Evolutionary conservation across 306 rosid genomes (phyloP), one percentile per base, ranked within the genome.

Genomic region (Cucumis hystrix): DNA sequence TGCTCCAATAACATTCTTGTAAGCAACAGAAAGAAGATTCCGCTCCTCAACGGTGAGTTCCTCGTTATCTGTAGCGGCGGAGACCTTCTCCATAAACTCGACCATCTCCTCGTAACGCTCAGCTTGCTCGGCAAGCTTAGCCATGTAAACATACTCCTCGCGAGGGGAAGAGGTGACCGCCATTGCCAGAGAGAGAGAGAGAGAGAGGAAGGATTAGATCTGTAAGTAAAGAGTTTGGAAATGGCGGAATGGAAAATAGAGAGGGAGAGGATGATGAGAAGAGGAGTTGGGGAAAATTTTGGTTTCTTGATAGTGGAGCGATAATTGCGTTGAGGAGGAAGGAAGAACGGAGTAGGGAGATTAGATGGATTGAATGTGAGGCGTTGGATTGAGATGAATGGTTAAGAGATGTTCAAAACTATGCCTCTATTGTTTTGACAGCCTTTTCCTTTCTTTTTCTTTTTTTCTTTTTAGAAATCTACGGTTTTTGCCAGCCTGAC

Each of bases 61-160:
- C 75, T 92, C 99, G 84, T 69, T 86, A 33, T 92, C 99, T 6
- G 87, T 90, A 83, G 93, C 20, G 76, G 93, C 93, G 15, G 99
- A 91, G 52, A 96, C 99, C 77, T 96, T 96, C 86, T 96, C 99
- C 94, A 96, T 93, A 87, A 89, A 96, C 85, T 96, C 99, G 45
- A 96, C 99, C 99, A 96, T 96, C 80, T 96, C 99, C 74, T 96
- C 99, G 82, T 95, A 95, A 64, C 99, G 97, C 86, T 95, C 99
- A 40, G 99, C 99, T 57, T 95, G 99, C 89, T 95, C 98, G 47
- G 99, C 97, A 10, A 95, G 99, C 87, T 95, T 95, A 23, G 99
- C 99, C 93, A 95, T 88, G 93, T 92, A 95, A 3, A 95, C 99
- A 82, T 84, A 78, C 92, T 95, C 97, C 82, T 95, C 99, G 21